These are phyloP conservation scores for Plectranthus barbatus DNA, from an alignment of 257 asterid species.

Conservation along the genomic window DNA sequence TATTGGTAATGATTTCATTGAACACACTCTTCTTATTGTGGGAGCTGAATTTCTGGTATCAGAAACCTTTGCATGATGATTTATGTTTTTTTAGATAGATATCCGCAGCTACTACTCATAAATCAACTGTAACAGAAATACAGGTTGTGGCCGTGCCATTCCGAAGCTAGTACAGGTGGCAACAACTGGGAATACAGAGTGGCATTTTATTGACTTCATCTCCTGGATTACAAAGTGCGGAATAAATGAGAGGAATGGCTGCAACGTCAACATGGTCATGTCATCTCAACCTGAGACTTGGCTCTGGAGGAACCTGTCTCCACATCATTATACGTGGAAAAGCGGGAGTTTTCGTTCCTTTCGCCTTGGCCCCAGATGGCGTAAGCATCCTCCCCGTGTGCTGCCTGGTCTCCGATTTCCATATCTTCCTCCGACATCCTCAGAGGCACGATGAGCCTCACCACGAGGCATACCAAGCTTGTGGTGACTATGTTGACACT, in stretches of 20 bases:
- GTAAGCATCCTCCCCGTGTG: slow-evolving; percentile 73
- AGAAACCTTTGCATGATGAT: too few species aligned
- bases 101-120: too few species aligned
- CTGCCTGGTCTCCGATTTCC: slow-evolving; percentile 73
- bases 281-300: slow-evolving; percentile 35
- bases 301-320: slow-evolving; percentile 20
- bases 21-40: too few species aligned
- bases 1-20: background rate
- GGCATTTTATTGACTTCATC: background rate
- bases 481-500: slow-evolving; percentile 38
- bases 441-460: slow-evolving; percentile 41
- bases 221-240: background rate
- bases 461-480: slow-evolving; percentile 39
- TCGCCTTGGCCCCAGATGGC: slow-evolving; percentile 84
- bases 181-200: too few species aligned
- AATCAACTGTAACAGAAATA: too few species aligned
- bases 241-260: too few species aligned
- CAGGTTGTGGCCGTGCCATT: too few species aligned
- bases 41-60: too few species aligned
- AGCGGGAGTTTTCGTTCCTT: slow-evolving; percentile 36
- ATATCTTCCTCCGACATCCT: slow-evolving; percentile 66
- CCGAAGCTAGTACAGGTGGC: too few species aligned
- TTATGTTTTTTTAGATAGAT: too few species aligned
- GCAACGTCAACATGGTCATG: background rate
- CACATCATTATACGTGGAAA: slow-evolving; percentile 37